Conservation (phyloP, 768 basidiomycete genomes). For the Auricularia sp. region DNA sequence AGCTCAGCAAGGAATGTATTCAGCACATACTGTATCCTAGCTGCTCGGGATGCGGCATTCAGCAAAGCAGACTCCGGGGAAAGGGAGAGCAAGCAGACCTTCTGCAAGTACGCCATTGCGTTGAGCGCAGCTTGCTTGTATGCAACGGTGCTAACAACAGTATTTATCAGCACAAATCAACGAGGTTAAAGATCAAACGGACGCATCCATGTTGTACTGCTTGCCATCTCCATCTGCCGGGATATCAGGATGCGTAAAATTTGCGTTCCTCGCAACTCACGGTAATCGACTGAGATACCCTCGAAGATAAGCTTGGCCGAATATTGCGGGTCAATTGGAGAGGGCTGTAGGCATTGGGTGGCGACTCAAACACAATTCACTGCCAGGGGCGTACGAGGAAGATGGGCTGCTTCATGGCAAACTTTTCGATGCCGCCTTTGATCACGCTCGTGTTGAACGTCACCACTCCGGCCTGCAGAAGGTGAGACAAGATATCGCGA, state of each 20-base stretch:
- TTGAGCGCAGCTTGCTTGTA: conserved; percentile 76
- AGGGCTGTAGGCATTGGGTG: conserved; percentile 35
- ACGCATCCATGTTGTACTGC: conserved; percentile 74
- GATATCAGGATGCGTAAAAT: neutral
- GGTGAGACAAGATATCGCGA: neutral
- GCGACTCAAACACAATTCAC: neutral
- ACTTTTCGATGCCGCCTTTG: conserved; percentile 65
- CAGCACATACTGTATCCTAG: conserved; percentile 57
- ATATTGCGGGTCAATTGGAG: conserved; percentile 66
- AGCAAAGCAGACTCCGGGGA: neutral
- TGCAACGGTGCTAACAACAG: conserved; percentile 47
- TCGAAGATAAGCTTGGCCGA: conserved; percentile 70
- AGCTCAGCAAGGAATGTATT: neutral
- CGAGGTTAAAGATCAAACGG: conserved; percentile 15
- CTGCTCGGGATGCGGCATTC: conserved; percentile 20
- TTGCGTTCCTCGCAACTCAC: conserved; percentile 20
- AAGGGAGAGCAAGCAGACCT: conserved; percentile 28
- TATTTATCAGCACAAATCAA: neutral
- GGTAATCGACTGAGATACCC: conserved; percentile 63
- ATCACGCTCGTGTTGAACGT: conserved; percentile 65
- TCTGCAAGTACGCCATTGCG: conserved; percentile 61
- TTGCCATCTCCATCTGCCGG: conserved; percentile 55
- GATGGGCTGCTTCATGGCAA: conserved; percentile 63
- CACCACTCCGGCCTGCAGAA: conserved; percentile 50
- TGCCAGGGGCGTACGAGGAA: conserved; percentile 41